Evolutionary conservation across 2,329 filamentous ascomycete species (phyloP).

Genomic region (Cercospora sp.): DNA sequence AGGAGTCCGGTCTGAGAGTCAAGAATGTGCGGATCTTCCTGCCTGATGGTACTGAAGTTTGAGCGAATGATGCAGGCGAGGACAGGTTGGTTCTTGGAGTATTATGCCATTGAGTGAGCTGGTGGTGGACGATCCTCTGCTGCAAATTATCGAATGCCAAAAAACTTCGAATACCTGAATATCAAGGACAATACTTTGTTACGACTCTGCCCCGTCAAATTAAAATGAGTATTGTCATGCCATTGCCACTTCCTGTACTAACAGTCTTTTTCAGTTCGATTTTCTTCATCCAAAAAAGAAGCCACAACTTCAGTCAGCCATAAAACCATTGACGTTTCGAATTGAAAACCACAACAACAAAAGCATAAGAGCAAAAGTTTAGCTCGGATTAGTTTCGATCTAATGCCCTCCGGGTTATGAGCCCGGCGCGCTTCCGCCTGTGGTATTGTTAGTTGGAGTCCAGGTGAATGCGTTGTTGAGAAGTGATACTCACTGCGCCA

Average conservation of each 20-base stretch:
- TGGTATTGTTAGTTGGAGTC: background rate
- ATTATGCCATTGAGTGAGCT: background rate
- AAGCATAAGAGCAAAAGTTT: background rate
- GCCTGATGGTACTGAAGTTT: background rate
- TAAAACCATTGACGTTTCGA: too few relatives aligned
- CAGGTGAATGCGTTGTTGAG: background rate
- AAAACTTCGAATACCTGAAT: background rate
- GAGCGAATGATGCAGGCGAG: background rate
- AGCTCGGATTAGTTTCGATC: slow-evolving; percentile 10
- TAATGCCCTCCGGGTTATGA: slow-evolving; percentile 13
- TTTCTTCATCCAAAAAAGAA: too few relatives aligned
- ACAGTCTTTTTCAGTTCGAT: too few relatives aligned
- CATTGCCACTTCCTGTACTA: too few relatives aligned
- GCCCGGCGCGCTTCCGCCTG: slow-evolving; percentile 15
- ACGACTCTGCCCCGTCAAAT: background rate
- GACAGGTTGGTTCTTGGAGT: background rate
- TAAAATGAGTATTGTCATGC: background rate
- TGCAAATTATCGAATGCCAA: background rate
- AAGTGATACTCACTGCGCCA: slow-evolving; percentile 6
- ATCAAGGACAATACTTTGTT: background rate
- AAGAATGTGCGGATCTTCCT: background rate
- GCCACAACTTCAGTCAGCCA: too few relatives aligned
- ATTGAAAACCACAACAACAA: background rate
- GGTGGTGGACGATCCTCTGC: background rate
- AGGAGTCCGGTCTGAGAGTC: background rate